These are phyloP conservation scores for Tremellales sp. DNA, from an alignment of 1,284 basidiomycete species.

Conservation along the genomic window DNA sequence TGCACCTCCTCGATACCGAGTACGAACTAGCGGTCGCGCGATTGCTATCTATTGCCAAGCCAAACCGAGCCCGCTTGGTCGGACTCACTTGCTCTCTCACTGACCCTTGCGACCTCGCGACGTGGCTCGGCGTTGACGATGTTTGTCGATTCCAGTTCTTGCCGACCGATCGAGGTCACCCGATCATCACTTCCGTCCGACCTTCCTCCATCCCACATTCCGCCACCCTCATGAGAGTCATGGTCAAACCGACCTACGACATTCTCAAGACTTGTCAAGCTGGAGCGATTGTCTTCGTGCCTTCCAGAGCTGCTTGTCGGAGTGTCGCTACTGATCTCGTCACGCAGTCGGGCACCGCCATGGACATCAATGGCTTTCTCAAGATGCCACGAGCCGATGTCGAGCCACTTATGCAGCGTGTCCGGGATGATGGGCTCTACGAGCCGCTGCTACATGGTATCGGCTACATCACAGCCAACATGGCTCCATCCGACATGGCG, in stretches of 20 bases:
- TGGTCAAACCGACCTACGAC: conserved; percentile 84
- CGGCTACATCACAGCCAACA: conserved; percentile 76
- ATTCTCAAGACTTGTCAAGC: conserved; percentile 52
- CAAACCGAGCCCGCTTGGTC: conserved; percentile 65
- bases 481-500: conserved; percentile 66
- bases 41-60: conserved; percentile 59
- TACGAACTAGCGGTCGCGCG: conserved; percentile 81
- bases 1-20: conserved; percentile 74
- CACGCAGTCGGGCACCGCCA: conserved; percentile 77
- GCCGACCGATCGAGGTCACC: conserved; percentile 76
- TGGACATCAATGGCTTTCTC: conserved; percentile 70
- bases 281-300: conserved; percentile 80
- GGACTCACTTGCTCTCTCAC: conserved; percentile 74
- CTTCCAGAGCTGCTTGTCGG: conserved; percentile 77
- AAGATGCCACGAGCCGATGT: conserved; percentile 59
- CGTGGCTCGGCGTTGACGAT: conserved; percentile 73
- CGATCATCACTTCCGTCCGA: conserved; percentile 65
- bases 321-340: conserved; percentile 76
- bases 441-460: conserved; percentile 85
- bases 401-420: conserved; percentile 58
- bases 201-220: conserved; percentile 86
- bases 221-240: conserved; percentile 78
- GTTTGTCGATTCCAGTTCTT: conserved; percentile 70
- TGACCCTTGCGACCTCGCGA: conserved; percentile 73
- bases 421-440: conserved; percentile 64